Conservation (phyloP, 768 basidiomycete genomes). For the Cystobasidium ongulense region DNA sequence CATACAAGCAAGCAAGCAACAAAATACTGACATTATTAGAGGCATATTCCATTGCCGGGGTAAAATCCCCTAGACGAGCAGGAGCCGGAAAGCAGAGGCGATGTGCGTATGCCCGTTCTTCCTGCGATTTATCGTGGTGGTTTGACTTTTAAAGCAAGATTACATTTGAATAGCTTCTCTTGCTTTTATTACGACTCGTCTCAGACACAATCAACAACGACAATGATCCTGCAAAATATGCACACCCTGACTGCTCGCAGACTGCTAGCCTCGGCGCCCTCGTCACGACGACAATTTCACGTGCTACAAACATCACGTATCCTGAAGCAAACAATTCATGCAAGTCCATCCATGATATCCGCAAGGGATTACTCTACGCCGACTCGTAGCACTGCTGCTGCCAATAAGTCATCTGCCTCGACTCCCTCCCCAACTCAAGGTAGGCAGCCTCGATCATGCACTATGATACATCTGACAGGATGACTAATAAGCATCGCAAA, state of each 20-base stretch:
- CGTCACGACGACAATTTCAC: not conserved
- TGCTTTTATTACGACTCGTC: not conserved
- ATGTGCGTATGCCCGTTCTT: not conserved
- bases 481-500: no score
- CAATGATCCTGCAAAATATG: not conserved
- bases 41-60: not conserved
- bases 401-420: not conserved
- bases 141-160: not conserved
- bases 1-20: no score
- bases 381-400: not conserved
- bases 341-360: no score
- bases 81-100: not conserved
- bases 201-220: not conserved
- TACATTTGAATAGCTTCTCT: not conserved
- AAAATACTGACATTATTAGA: not conserved
- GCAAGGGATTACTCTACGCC: not conserved
- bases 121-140: not conserved
- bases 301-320: not conserved
- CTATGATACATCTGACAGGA: not conserved
- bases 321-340: no score
- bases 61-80: no score
- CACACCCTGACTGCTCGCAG: not conserved
- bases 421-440: slow-evolving; percentile 2
- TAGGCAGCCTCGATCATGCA: not conserved
- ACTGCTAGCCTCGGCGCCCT: not conserved